These are phyloP conservation scores for Strombidium stylifer DNA, from an alignment of 73 alveolate species.

Conservation along the genomic window DNA sequence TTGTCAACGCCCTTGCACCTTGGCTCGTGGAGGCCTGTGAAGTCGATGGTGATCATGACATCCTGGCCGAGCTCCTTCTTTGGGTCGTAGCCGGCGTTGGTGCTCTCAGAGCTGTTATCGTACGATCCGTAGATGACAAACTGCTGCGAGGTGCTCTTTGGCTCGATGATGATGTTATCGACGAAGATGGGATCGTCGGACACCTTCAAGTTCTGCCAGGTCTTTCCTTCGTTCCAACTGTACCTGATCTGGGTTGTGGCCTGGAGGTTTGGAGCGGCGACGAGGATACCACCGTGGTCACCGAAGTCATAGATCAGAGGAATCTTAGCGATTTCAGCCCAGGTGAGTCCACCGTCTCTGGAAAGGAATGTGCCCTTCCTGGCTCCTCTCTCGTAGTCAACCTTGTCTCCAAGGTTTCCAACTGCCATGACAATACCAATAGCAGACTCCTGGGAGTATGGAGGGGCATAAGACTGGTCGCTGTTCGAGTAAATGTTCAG, in stretches of 20 bases:
- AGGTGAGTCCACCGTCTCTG: constrained; percentile 92
- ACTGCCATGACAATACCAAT: constrained; percentile 86
- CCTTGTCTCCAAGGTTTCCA: constrained; percentile 85
- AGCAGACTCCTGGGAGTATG: constrained; percentile 76
- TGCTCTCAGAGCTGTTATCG: constrained; percentile 5
- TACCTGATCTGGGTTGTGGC: constrained; percentile 70
- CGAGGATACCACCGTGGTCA: constrained; percentile 95
- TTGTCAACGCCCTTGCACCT: constrained; percentile 77
- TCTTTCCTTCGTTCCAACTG: constrained; percentile 86
- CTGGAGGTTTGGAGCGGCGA: constrained; percentile 79
- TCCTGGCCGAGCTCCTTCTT: too few species aligned
- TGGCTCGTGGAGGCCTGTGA: constrained; percentile 76
- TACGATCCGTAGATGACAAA: constrained; percentile 84
- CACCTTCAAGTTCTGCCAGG: constrained; percentile 65
- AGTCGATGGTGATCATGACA: constrained; percentile 70
- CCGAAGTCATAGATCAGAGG: constrained; percentile 90
- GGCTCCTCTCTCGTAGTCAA: constrained; percentile 50
- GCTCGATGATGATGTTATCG: constrained; percentile 91
- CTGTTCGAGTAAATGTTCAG: constrained; percentile 83
- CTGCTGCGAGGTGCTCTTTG: constrained; percentile 70
- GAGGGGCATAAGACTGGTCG: constrained; percentile 68
- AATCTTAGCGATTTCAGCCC: constrained; percentile 90
- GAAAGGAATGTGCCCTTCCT: constrained; percentile 77
- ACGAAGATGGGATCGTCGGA: constrained; percentile 66
- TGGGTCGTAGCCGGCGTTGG: constrained; percentile 68